These are phyloP conservation scores for Salvia miltiorrhiza DNA, from an alignment of 257 asterid species.

Conservation along the genomic window DNA sequence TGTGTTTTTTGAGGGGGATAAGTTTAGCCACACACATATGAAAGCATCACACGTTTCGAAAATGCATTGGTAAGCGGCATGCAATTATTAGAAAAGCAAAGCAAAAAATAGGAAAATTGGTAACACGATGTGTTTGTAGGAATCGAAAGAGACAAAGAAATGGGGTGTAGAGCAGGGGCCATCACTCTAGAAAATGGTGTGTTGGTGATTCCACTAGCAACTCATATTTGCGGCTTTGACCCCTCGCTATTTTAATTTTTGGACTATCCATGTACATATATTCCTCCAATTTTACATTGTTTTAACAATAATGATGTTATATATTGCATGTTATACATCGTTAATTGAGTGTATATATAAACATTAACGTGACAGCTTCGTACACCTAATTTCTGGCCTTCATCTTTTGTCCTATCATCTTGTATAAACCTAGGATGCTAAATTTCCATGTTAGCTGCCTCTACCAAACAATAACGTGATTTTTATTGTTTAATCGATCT, in stretches of 20 bases:
- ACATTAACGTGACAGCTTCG: background rate
- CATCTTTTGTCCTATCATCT: slow-evolving; percentile 5
- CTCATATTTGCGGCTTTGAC: slow-evolving; percentile 18
- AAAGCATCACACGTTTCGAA: background rate
- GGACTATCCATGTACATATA: slow-evolving; percentile 12
- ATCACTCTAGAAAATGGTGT: slow-evolving; percentile 28
- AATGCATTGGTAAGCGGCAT: background rate
- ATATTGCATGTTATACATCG: background rate
- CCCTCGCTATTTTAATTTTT: background rate
- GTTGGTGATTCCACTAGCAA: slow-evolving; percentile 27
- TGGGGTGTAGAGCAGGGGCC: slow-evolving; percentile 22
- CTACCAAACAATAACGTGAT: background rate
- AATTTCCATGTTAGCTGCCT: slow-evolving; percentile 18
- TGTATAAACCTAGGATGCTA: slow-evolving; percentile 21
- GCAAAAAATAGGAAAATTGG: background rate
- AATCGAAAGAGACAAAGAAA: slow-evolving; percentile 26
- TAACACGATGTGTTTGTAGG: background rate
- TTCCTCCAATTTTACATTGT: background rate
- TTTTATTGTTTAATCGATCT: background rate
- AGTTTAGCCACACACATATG: too few species aligned
- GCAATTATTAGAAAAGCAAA: background rate
- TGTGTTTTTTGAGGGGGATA: too few species aligned
- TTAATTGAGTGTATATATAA: too few species aligned
- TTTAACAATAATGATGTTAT: too few species aligned
- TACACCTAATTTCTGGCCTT: background rate